Evolutionary conservation across 2,329 filamentous ascomycete genomes (phyloP), one percentile per base, ranked within the genome.

Genomic region (Ophiostoma himal-ulmi): DNA sequence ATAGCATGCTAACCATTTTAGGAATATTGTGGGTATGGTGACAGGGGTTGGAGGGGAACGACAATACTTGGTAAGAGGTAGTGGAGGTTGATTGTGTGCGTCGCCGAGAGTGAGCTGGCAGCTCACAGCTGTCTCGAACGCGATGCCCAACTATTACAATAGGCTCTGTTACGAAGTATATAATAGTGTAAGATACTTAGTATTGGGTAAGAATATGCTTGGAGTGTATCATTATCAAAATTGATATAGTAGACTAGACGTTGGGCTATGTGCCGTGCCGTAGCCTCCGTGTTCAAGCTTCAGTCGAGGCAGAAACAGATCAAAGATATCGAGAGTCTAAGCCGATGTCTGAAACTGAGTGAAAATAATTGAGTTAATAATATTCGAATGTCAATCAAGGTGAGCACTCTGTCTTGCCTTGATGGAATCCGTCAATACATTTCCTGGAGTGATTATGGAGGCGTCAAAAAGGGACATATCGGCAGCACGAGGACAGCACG

Each of bases 251-350:
- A 26, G 22, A 26, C 52, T 57, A 26, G 22, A 26, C 52, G 22
- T 57, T 17, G 52, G 52, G 52, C 52, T 57, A 57, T n/a, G 52
- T 57, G 52, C 52, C 52, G 52, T 57, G 52, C 52, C 52, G 52
- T 57, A 57, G 52, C 52, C 52, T 57, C 52, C 52, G 52, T 57
- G 22, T 57, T 22, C 52, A 57, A 57, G 52, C 52, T 57, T 57
- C 52, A 26, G 22, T 48, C 14, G 11, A 48, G 44, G 44, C 17
- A 30, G 30, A 30, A n/a, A 48, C 44, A 48, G 44, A 48, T n/a
- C 17, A 48, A 48, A 48, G 44, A 48, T 7, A 48, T 11, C 14
- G 20, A 11, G 5, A 48, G 44, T 48, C 20, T 20, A 8, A 48
- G 30, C 30, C 30, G 30, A 30, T 30, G 30, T 30, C 30, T 3